These are phyloP conservation scores for Fusarium lateritium DNA, from an alignment of 2,329 filamentous ascomycete genomes.

Conservation along the genomic window DNA sequence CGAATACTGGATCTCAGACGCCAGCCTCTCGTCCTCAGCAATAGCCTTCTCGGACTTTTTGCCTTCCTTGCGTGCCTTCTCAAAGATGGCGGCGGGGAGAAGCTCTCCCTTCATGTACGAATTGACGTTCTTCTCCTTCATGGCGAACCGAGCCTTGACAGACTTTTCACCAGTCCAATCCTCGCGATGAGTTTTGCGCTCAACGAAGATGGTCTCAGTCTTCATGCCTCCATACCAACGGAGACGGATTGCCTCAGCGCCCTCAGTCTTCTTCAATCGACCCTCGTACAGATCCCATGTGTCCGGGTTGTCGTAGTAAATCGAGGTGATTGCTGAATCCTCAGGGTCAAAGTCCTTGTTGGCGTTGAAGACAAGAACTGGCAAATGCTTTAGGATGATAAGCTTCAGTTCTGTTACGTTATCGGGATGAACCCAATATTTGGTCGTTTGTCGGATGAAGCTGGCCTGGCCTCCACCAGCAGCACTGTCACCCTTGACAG, in stretches of 20 bases:
- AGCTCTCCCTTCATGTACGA: slow-evolving; percentile 87
- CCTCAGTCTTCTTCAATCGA: slow-evolving; percentile 96
- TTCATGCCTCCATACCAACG: slow-evolving; percentile 99
- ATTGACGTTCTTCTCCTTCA: slow-evolving; percentile 99
- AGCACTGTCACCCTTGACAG: slow-evolving; percentile 90
- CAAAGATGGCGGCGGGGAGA: slow-evolving; percentile 90
- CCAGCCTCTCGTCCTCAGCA: slow-evolving; percentile 89
- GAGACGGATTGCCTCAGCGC: slow-evolving; percentile 94
- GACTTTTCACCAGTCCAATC: slow-evolving; percentile 99
- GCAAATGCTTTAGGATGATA: slow-evolving; percentile 96
- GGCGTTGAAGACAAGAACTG: slow-evolving; percentile 96
- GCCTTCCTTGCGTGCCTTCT: slow-evolving; percentile 94
- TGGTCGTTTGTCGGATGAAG: slow-evolving; percentile 97
- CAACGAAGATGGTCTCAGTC: slow-evolving; percentile 94
- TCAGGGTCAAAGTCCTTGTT: slow-evolving; percentile 95
- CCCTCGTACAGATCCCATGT: slow-evolving; percentile 96
- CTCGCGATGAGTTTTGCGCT: slow-evolving; percentile 97
- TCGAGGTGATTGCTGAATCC: slow-evolving; percentile 96
- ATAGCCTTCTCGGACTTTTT: slow-evolving; percentile 96
- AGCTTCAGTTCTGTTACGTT: slow-evolving; percentile 99
- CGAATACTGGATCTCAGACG: slow-evolving; percentile 93
- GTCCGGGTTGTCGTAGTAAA: slow-evolving; percentile 97
- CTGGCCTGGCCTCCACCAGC: slow-evolving; percentile 94
- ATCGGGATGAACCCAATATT: slow-evolving; percentile 99
- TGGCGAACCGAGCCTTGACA: slow-evolving; percentile 93